Evolutionary conservation across 495 filamentous ascomycete species (phyloP).

Genomic region (Neurospora sp.): DNA sequence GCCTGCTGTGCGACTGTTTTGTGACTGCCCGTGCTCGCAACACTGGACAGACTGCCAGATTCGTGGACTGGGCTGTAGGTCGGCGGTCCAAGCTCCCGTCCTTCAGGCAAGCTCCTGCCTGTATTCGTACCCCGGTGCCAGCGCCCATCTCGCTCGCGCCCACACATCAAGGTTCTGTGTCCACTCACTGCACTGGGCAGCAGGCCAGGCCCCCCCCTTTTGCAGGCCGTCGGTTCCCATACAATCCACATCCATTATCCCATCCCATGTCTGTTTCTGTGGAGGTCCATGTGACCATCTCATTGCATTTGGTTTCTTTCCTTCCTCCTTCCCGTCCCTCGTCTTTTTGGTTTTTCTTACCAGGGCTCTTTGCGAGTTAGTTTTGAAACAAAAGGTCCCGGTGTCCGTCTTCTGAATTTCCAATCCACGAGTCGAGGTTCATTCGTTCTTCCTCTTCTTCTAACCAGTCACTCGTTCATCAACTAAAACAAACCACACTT

Average conservation of each 20-base stretch:
- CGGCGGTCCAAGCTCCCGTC: background rate
- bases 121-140: background rate
- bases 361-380: background rate
- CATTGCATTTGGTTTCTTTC: background rate
- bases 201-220: background rate
- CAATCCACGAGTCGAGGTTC: background rate
- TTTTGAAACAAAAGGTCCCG: background rate
- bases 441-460: background rate
- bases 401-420: background rate
- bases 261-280: background rate
- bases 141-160: background rate
- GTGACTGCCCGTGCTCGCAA: background rate
- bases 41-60: background rate
- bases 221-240: background rate
- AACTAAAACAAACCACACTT: background rate
- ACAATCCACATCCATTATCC: background rate
- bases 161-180: background rate
- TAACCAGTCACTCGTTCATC: background rate
- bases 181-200: background rate
- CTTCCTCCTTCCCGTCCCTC: background rate
- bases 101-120: background rate
- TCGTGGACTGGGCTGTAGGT: background rate
- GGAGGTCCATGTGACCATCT: background rate
- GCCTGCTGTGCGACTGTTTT: background rate
- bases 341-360: background rate